These are phyloP conservation scores for Alternaria incomplexa DNA, from an alignment of 2,329 filamentous ascomycete genomes.

Conservation along the genomic window DNA sequence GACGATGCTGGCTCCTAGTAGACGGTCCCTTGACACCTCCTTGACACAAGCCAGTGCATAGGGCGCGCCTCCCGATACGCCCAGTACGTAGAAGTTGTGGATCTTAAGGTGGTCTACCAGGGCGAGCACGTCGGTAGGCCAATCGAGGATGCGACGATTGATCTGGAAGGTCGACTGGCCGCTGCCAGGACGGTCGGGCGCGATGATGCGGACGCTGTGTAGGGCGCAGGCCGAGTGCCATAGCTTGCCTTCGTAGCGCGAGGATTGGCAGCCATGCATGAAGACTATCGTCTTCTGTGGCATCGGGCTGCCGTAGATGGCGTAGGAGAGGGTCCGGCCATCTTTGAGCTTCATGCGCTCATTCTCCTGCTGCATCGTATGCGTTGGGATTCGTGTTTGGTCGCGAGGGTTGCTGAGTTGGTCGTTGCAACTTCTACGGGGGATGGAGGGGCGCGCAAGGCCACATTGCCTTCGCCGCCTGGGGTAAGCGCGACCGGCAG, in stretches of 20 bases:
- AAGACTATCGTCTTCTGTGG: slow-evolving; percentile 51
- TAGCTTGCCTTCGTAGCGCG: slow-evolving; percentile 49
- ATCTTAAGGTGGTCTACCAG: slow-evolving; percentile 52
- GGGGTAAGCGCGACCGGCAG: slow-evolving; percentile 1
- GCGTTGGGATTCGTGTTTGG: not conserved
- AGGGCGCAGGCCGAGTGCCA: slow-evolving; percentile 44
- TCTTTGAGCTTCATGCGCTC: slow-evolving; percentile 38
- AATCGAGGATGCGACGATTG: slow-evolving; percentile 49
- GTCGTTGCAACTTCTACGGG: not conserved
- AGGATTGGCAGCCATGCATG: slow-evolving; percentile 54
- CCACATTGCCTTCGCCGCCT: not conserved
- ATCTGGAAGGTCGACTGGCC: slow-evolving; percentile 51
- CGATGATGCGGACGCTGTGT: slow-evolving; percentile 49
- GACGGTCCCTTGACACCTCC: slow-evolving; percentile 39
- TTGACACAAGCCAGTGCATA: slow-evolving; percentile 57
- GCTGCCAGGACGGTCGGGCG: slow-evolving; percentile 53
- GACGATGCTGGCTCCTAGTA: slow-evolving; percentile 32
- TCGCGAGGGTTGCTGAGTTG: not conserved
- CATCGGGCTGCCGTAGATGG: slow-evolving; percentile 51
- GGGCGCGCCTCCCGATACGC: slow-evolving; percentile 56
- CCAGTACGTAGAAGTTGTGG: slow-evolving; percentile 52
- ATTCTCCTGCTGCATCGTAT: slow-evolving; percentile 24
- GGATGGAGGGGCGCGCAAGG: not conserved
- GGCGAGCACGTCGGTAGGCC: slow-evolving; percentile 51
- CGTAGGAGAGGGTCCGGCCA: slow-evolving; percentile 52